Percentiles rank a stretch among this genome's conserved stretches.
phyloP scores from a whole-genome alignment of 352 stramenopile species.

The Pythium scleroteichum region DNA sequence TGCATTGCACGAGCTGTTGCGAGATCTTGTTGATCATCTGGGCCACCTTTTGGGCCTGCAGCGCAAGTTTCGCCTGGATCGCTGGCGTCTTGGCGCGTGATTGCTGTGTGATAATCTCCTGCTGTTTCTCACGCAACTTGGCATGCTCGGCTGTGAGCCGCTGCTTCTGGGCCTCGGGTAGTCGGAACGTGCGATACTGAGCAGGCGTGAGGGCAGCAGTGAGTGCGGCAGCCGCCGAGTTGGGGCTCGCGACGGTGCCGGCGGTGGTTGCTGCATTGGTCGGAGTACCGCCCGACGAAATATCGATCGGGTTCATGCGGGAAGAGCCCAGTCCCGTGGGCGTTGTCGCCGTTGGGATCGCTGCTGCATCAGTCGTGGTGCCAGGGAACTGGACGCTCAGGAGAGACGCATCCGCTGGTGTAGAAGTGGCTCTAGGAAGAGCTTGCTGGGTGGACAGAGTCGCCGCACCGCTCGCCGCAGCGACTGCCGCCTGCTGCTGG shows the following conservation, averaged over 20 bases:
- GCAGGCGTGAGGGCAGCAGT: slow-evolving; percentile 52
- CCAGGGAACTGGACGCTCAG: slow-evolving; percentile 11
- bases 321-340: slow-evolving; percentile 31
- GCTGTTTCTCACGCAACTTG: slow-evolving; percentile 75
- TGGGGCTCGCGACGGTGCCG: slow-evolving; percentile 7
- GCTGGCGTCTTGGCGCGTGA: slow-evolving; percentile 67
- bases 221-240: slow-evolving; percentile 10
- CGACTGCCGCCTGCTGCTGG: slow-evolving; percentile 3
- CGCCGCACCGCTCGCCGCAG: slow-evolving; percentile 20
- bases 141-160: slow-evolving; percentile 67
- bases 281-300: slow-evolving; percentile 34
- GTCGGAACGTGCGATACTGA: slow-evolving; percentile 77
- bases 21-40: slow-evolving; percentile 89
- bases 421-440: slow-evolving; percentile 1
- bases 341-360: slow-evolving; percentile 26
- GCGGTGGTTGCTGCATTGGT: slow-evolving; percentile 8
- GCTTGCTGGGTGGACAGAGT: slow-evolving; percentile 1
- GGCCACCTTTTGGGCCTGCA: slow-evolving; percentile 71
- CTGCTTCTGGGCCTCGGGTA: slow-evolving; percentile 65
- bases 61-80: slow-evolving; percentile 69
- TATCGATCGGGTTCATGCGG: slow-evolving; percentile 52
- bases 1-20: slow-evolving; percentile 82
- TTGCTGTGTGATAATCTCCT: slow-evolving; percentile 79
- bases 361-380: slow-evolving; percentile 3
- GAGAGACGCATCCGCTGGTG: slow-evolving; percentile 20